A percentile compares a stretch with the other conserved stretches of the same genome.
Conservation (phyloP, 2,329 filamentous ascomycete species). For the Pestalotiopsis fici region DNA sequence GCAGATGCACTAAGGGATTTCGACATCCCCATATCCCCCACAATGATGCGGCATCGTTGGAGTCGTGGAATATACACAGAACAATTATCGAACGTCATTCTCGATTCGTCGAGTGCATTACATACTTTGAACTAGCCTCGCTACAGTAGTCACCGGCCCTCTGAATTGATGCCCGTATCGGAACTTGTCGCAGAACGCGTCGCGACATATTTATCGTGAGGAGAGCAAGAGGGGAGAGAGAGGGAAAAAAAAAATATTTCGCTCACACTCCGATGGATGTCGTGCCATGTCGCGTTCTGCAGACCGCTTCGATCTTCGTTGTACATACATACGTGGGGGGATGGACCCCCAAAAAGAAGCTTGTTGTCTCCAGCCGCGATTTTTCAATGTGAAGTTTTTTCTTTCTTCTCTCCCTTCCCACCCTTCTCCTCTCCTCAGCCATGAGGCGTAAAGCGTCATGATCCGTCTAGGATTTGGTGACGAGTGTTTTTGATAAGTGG, state of each 20-base stretch:
- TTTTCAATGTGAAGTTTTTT: not conserved
- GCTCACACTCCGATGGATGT: conserved; percentile 1
- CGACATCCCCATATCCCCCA: conserved; percentile 2
- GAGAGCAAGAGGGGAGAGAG: too few relatives aligned
- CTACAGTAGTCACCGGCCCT: not conserved
- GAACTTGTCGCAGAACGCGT: conserved; percentile 4
- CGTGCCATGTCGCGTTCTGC: not conserved
- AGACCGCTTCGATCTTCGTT: not conserved
- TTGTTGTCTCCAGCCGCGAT: not conserved
- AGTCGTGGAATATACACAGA: conserved; percentile 2
- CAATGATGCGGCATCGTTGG: not conserved
- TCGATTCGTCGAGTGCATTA: not conserved
- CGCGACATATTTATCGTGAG: not conserved
- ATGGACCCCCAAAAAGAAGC: not conserved
- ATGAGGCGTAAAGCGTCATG: not conserved
- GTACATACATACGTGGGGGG: not conserved
- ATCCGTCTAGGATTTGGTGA: not conserved
- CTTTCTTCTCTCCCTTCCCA: not conserved
- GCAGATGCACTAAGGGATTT: not conserved
- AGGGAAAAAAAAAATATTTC: not conserved
- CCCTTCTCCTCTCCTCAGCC: not conserved
- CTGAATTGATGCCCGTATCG: not conserved
- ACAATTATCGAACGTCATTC: not conserved
- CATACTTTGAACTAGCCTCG: not conserved
- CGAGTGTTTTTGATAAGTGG: conserved; percentile 4